Evolutionary conservation across 2,329 filamentous ascomycete genomes (phyloP).

Genomic region (Fusarium verticillioides): DNA sequence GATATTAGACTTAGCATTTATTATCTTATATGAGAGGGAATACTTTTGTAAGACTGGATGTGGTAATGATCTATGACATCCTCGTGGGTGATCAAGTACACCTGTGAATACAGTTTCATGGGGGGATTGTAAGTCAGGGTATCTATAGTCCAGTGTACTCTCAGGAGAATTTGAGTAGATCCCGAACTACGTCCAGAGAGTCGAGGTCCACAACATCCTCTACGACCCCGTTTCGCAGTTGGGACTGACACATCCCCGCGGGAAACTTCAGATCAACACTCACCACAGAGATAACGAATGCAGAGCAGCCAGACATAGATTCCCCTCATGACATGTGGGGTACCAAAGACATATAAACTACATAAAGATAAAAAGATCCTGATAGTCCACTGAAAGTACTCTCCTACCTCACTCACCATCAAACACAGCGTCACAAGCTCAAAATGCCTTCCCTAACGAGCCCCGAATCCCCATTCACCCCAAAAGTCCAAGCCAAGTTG

Average conservation of each 20-base stretch:
- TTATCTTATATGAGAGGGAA: too few species aligned
- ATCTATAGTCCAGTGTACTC: background rate
- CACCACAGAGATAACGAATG: conserved; percentile 9
- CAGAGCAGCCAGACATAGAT: background rate
- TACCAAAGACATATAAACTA: background rate
- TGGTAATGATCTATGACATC: background rate
- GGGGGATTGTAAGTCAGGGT: accelerated
- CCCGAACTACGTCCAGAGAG: background rate
- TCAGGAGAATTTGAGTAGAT: background rate
- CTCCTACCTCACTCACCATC: background rate
- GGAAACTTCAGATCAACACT: conserved; percentile 14
- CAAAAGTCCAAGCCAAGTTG: conserved; percentile 23
- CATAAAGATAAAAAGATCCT: background rate
- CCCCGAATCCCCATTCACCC: conserved; percentile 22
- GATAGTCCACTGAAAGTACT: background rate
- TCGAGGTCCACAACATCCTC: background rate
- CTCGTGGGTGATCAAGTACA: too few species aligned
- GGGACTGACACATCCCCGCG: conserved; percentile 6
- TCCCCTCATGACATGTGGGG: conserved; percentile 8
- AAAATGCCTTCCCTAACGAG: conserved; percentile 17
- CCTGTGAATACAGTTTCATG: background rate
- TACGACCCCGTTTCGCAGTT: background rate
- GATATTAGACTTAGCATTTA: background rate
- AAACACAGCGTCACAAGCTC: background rate
- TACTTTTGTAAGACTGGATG: too few species aligned